These are phyloP conservation scores for Schizochytrium sp. DNA, from an alignment of 108 stramenopile genomes.

Conservation along the genomic window DNA sequence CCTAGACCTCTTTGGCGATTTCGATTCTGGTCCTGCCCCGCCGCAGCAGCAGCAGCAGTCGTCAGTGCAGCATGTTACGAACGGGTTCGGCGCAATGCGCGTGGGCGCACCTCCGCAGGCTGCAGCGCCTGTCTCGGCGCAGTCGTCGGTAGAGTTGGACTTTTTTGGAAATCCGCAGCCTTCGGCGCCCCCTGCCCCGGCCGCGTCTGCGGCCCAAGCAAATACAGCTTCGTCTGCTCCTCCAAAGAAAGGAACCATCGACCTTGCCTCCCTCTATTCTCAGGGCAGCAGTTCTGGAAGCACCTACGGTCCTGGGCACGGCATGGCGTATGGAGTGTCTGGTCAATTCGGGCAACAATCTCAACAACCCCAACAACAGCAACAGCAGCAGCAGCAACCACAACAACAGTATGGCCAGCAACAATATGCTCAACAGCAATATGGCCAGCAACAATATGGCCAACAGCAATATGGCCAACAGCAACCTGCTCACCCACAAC, in stretches of 20 bases:
- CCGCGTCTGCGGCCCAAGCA: not conserved
- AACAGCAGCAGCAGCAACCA: not conserved
- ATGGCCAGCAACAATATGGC: not conserved
- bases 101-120: not conserved
- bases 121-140: not conserved
- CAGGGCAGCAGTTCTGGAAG: not conserved
- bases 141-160: not conserved
- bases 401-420: not conserved
- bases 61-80: not conserved
- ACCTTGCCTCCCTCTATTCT: constrained; percentile 1
- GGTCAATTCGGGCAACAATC: not conserved
- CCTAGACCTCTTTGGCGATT: not conserved
- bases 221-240: not conserved
- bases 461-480: not conserved
- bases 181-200: not conserved
- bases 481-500: not conserved
- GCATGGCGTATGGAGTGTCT: not conserved
- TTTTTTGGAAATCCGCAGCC: not conserved
- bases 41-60: not conserved
- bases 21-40: not conserved
- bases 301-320: not conserved
- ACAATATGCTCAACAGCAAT: not conserved
- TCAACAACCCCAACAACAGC: constrained; percentile 1
- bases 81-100: not conserved
- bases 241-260: not conserved